Base-by-base conservation (phyloP, 352 stramenopile species). In the Pythium vanterpoolii region DNA sequence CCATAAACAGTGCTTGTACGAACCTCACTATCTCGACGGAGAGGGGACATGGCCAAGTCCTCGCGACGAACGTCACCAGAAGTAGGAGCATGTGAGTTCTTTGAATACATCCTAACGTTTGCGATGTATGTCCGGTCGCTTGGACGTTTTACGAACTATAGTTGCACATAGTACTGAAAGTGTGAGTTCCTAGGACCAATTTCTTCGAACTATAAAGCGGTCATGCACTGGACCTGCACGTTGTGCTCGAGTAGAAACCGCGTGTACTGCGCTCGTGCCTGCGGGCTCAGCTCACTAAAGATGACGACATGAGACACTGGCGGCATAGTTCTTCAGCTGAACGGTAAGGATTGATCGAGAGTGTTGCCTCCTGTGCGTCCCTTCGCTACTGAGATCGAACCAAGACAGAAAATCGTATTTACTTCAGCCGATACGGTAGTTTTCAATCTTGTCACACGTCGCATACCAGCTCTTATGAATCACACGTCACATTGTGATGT, bases 231-330 rank as follows among this genome's bases (percentile, higher is more conserved):
- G n/a, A n/a, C 82, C 68, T 86, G 71, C 11, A 89, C 69, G 26
- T 87, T 59, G 54, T 87, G 71, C 33, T 88, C 77, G 1, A 92
- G 60, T 33, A 92, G 63, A 24, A 92, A 89, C 16, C 74, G 77
- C 14, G 82, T 83, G 70, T 92, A 92, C 19, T 81, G 71, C 31
- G 79, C 73, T 56, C 76, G 76, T 19, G 73, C 72, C 18, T 68
- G 60, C 0, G 82, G 82, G 21, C 65, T 90, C 24, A 92, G 65
- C 55, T 92, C 82, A 7, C 67, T 63, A 56, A 87, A 89, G 19
- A 90, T 71, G 21, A 92, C 71, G 14, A 89, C 70, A 27, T 85
- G 72, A 3, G 48, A 39, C 19, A 60, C 56, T 57, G 53, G 54
- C 47, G 43, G 19, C 47, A 55, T 55, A 7, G 16, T 18, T 13